Conservation (phyloP, 2,329 filamentous ascomycete genomes). For the Penicillium hordei region DNA sequence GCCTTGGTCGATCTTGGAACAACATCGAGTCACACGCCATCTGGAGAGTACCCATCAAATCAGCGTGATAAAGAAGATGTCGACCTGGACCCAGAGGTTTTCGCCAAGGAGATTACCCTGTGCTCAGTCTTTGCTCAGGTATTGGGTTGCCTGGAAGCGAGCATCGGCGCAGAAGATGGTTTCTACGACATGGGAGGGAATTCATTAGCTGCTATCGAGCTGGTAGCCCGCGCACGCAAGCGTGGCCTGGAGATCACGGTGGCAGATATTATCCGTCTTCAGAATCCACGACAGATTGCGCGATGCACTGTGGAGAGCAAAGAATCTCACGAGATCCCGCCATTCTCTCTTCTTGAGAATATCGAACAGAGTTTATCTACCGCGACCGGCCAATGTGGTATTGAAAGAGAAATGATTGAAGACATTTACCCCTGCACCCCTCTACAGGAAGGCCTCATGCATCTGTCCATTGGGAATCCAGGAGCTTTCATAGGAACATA, state of each 20-base stretch:
- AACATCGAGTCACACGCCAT: not conserved
- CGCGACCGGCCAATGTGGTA: slow-evolving; percentile 1
- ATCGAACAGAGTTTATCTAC: not conserved
- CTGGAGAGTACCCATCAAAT: not conserved
- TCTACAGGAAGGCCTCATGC: slow-evolving; percentile 39
- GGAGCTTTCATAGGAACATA: slow-evolving; percentile 7
- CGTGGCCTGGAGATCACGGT: slow-evolving; percentile 22
- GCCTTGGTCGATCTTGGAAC: slow-evolving; percentile 1
- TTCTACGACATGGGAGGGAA: slow-evolving; percentile 34
- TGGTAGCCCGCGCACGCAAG: slow-evolving; percentile 22
- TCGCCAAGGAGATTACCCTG: not conserved
- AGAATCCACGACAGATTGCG: not conserved
- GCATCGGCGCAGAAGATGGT: slow-evolving; percentile 19
- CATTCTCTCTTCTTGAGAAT: slow-evolving; percentile 2
- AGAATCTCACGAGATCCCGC: not conserved
- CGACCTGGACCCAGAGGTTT: not conserved
- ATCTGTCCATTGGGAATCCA: slow-evolving; percentile 19
- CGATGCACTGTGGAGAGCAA: not conserved
- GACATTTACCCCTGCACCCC: slow-evolving; percentile 42
- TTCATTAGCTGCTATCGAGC: slow-evolving; percentile 31
- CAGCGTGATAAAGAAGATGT: not conserved
- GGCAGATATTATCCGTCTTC: slow-evolving; percentile 5
- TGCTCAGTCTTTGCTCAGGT: not conserved
- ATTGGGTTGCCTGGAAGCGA: not conserved
- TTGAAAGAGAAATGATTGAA: slow-evolving; percentile 26